Conservation (phyloP, 2,329 filamentous ascomycete genomes). For the Aureobasidium zeae region DNA sequence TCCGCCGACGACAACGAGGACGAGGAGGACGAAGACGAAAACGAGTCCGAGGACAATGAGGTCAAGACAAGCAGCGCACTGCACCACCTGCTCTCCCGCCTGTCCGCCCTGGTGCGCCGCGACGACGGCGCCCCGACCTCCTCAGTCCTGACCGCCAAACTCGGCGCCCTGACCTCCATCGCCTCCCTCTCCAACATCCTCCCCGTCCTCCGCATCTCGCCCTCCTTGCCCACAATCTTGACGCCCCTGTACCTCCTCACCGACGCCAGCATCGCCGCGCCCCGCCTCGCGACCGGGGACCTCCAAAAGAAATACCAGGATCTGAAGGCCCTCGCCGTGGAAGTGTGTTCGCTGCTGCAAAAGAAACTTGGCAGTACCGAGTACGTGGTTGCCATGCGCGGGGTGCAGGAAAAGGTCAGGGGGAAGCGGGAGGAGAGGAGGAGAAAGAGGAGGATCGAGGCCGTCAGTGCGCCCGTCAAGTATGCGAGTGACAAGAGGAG, state of each 20-base stretch:
- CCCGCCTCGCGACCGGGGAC: slow-evolving; percentile 44
- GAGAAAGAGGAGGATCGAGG: slow-evolving; percentile 81
- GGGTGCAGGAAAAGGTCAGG: slow-evolving; percentile 64
- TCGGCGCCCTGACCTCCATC: slow-evolving; percentile 64
- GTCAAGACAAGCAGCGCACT: slow-evolving; percentile 45
- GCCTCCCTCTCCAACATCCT: slow-evolving; percentile 58
- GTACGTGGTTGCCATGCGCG: slow-evolving; percentile 65
- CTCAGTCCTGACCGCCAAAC: slow-evolving; percentile 61
- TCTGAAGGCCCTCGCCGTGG: slow-evolving; percentile 62
- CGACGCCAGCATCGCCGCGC: slow-evolving; percentile 59
- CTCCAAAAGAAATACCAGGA: slow-evolving; percentile 62
- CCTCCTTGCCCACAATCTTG: slow-evolving; percentile 56
- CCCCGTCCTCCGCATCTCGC: slow-evolving; percentile 46
- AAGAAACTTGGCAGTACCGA: slow-evolving; percentile 71
- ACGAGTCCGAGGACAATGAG: slow-evolving; percentile 23
- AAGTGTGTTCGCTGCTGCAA: slow-evolving; percentile 74
- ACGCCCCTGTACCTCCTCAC: slow-evolving; percentile 73
- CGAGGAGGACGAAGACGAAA: slow-evolving; percentile 39
- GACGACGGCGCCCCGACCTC: slow-evolving; percentile 51
- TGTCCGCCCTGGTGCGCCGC: slow-evolving; percentile 69
- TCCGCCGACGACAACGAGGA: too few relatives aligned
- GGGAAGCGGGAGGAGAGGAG: slow-evolving; percentile 63
- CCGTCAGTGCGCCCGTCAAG: slow-evolving; percentile 70
- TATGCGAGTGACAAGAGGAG: slow-evolving; percentile 70
- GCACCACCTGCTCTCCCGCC: slow-evolving; percentile 66